A percentile compares a stretch with the other conserved stretches of the same genome.
Conservation (phyloP, 345 rosid species). For the Populus deltoides region DNA sequence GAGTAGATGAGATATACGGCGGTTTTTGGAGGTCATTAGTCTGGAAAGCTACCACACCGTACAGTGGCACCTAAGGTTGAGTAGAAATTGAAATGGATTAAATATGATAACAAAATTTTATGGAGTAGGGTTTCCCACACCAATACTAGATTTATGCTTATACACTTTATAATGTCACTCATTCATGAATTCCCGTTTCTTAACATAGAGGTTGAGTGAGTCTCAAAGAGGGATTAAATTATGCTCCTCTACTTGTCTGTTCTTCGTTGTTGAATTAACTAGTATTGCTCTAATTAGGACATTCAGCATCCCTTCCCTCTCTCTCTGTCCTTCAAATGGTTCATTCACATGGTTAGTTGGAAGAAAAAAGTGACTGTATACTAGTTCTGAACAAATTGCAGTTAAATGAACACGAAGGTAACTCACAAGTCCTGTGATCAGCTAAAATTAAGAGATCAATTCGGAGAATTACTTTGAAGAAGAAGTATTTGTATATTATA, state of each 20-base stretch:
- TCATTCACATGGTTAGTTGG: background rate
- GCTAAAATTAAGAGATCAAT: background rate
- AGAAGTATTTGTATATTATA: background rate
- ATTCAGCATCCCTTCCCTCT: background rate
- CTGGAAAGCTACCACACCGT: conserved; percentile 15
- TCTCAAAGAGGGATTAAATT: background rate
- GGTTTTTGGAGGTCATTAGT: conserved; percentile 29
- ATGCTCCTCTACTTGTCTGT: conserved; percentile 14
- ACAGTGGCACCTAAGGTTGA: conserved; percentile 8
- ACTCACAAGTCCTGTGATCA: background rate
- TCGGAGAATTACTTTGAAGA: background rate
- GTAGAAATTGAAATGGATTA: conserved; percentile 10
- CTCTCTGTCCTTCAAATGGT: background rate
- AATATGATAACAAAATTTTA: conserved; percentile 11
- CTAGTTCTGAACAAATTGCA: background rate
- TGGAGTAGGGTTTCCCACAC: conserved; percentile 2
- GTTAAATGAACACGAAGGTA: background rate
- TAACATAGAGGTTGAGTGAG: conserved; percentile 18
- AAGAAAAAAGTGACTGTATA: conserved; percentile 1
- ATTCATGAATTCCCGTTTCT: conserved; percentile 24
- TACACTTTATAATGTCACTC: conserved; percentile 10
- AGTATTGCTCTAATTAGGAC: background rate
- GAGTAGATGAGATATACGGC: conserved; percentile 36
- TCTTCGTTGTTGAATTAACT: conserved; percentile 19
- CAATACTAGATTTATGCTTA: background rate